Base-by-base conservation (phyloP, 1,139 yeast genomes). In the Saccharomyces hybrid region DNA sequence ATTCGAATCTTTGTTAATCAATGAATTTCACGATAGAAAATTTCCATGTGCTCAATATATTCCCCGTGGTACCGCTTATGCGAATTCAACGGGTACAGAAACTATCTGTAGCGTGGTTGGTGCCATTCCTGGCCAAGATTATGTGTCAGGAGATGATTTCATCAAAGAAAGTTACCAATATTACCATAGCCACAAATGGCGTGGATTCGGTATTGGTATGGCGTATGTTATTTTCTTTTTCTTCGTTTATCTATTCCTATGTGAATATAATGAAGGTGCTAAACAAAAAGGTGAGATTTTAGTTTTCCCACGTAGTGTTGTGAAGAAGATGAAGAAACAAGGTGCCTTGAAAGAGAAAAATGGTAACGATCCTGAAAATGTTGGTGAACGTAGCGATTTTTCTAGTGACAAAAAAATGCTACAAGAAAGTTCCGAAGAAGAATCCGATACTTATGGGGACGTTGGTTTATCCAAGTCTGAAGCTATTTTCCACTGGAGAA, bases 241-340 rank as follows among this genome's bases (percentile, higher is more conserved):
- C 53, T 62, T 63, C 48, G 74, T 81, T 16, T 84, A 85, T 62
- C 66, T 85, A 60, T 38, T 72, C 11, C 75, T 80, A 57, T 80
- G 80, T 52, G 87, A 83, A 69, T 67, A 71, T 55, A 81, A 82
- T 64, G 81, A 82, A 61, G 86, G 86, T 64, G 79, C 84, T 28
- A 77, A 81, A 72, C 85, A 85, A 64, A 83, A 82, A 73, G 93
- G 93, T 69, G 93, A 86, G 69, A 76, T 84, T 49, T 75, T 83
- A 48, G 76, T 85, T 47, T 85, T 80, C 74, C 81, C 80, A 54
- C 66, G 72, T 52, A 76, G 81, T 4, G 69, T 70, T 50, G 59
- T 72, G 54, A 64, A 65, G 56, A 65, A 67, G 50, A 57, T 69
- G 55, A 65, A 64, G 49, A 70, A 71, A 56, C 59, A 67, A 51